phyloP scores from a whole-genome alignment of 108 stramenopile genomes.

The Skeletonema tropicum region DNA sequence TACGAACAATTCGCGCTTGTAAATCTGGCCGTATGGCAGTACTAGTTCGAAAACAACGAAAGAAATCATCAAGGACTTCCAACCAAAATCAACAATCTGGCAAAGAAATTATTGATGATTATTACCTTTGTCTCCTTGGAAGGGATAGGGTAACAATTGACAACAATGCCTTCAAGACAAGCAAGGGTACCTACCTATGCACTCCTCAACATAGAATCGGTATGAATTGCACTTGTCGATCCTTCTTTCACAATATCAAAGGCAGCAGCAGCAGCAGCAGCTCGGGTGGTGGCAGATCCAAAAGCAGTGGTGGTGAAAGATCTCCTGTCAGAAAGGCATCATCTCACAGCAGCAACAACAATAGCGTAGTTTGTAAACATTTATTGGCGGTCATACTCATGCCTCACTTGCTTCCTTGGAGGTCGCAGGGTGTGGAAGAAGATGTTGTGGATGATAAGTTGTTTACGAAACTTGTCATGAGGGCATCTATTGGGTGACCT shows the following conservation, averaged over 20 bases:
- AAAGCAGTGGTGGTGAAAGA: background rate
- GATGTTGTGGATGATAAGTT: conserved; percentile 37
- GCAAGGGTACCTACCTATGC: background rate
- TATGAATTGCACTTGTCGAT: conserved; percentile 41
- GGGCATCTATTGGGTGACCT: conserved; percentile 30
- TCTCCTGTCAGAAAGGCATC: background rate
- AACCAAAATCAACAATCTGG: background rate
- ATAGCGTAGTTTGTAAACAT: conserved; percentile 34
- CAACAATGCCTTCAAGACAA: background rate
- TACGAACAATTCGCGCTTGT: conserved; percentile 31
- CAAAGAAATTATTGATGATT: conserved; percentile 13
- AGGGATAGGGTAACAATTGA: conserved; percentile 4
- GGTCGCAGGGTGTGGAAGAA: background rate
- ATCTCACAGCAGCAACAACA: background rate
- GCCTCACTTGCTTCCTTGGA: conserved; percentile 48
- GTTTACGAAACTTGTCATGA: conserved; percentile 35
- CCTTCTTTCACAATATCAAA: conserved; percentile 42
- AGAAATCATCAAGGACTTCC: conserved; percentile 7
- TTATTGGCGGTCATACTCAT: conserved; percentile 44
- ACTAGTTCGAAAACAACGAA: conserved; percentile 23
- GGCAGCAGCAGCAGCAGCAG: conserved; percentile 3
- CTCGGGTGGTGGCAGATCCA: background rate
- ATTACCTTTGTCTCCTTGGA: conserved; percentile 43
- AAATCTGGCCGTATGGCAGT: conserved; percentile 30
- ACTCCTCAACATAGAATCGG: conserved; percentile 20